A percentile compares a stretch with the other conserved stretches of the same genome.
Evolutionary conservation across 768 basidiomycete genomes (phyloP).

Genomic region (Ramaria rubella): DNA sequence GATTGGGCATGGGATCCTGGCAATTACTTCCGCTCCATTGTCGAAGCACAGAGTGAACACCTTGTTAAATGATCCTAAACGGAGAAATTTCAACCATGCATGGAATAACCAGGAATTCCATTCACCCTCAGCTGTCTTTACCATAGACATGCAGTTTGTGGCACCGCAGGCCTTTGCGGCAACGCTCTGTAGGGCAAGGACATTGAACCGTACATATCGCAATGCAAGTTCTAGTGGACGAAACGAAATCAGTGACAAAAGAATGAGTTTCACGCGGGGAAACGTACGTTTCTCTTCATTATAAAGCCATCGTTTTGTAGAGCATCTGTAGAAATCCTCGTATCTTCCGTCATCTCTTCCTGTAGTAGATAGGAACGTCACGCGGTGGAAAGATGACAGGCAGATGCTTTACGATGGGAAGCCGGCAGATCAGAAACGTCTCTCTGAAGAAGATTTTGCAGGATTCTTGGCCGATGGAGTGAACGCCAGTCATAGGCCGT

Average conservation of each 20-base stretch:
- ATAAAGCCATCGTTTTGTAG: not conserved
- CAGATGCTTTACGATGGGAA: not conserved
- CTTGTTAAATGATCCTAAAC: slow-evolving; percentile 17
- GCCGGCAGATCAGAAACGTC: not conserved
- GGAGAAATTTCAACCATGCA: not conserved
- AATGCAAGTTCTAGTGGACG: not conserved
- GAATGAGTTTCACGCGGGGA: no score
- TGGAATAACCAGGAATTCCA: not conserved
- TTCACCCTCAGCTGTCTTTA: not conserved
- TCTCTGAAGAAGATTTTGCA: not conserved
- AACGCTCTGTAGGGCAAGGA: not conserved
- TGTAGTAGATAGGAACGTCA: not conserved
- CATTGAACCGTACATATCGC: slow-evolving; percentile 3
- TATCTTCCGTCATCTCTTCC: not conserved
- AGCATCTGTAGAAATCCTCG: not conserved
- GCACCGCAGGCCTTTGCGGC: not conserved
- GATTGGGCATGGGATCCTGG: slow-evolving; percentile 16
- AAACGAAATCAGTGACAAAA: no score
- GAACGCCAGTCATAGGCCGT: no score
- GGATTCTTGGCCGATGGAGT: not conserved
- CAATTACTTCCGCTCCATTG: slow-evolving; percentile 17
- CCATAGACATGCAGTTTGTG: not conserved
- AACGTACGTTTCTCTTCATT: no score
- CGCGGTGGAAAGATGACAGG: not conserved
- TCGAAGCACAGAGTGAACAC: slow-evolving; percentile 16